Evolutionary conservation across 106 monocot genomes (phyloP), one percentile per base, ranked within the genome.

Genomic region (Chionographis japonica): DNA sequence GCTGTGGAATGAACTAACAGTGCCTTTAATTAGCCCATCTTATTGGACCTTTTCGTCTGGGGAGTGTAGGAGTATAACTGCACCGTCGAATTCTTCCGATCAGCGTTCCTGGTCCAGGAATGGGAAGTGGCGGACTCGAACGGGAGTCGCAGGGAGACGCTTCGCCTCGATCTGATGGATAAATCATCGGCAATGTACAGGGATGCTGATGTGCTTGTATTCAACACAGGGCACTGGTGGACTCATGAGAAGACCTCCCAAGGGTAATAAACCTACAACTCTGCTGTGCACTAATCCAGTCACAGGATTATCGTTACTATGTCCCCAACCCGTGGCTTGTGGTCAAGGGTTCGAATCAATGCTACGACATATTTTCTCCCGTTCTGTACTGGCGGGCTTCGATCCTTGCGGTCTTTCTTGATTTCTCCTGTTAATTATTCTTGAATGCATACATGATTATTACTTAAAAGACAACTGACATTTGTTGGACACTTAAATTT

Each of bases 241-340:
- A 86, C 81, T 0, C 86, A 86, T 58, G 65, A 61, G 55, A 85
- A 73, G 56, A 85, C 84, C 19, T 76, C 79, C 12, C 39, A 79
- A 73, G 84, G 84, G 84, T 80, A 74, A 51, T 2, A n/a, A 46
- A 19, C 8, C 7, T 55, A 12, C 1, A 6, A 46, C 46, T 10
- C 46, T 46, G 46, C 27, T 27, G 14, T 16, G 14, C 17, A 56
- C 16, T 53, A 15, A 37, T 16, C 2, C 3, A 50, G 12, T 59
- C 4, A 43, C 19, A 7, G 58, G 14, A 69, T 19, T 0, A 16
- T 8, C 1, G 5, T 27, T 12, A 3, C 11, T 63, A 51, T 12
- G 49, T 27, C 27, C 1, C 27, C 27, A 1, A 27, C 27, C 27
- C 27, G 27, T 27, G 27, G 27, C 27, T 27, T 27, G n/a, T 27